Evolutionary conservation across 345 rosid genomes (phyloP).

Genomic region (Eucalyptus marginata): DNA sequence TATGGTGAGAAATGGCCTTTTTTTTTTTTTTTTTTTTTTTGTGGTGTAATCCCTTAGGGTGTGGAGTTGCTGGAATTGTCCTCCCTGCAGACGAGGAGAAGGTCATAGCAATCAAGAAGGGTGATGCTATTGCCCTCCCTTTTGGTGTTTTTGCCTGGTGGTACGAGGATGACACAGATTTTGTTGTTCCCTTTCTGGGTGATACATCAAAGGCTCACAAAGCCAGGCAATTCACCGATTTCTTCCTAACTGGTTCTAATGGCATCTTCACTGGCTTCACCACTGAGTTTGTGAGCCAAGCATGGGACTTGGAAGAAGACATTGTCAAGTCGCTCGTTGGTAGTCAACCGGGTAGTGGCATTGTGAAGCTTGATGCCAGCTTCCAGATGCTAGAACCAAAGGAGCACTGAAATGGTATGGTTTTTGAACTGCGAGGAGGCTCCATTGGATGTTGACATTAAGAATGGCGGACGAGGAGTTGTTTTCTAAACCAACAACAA

Average conservation of each 20-base stretch:
- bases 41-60: slow-evolving; percentile 16
- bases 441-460: slow-evolving; percentile 44
- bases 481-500: slow-evolving; percentile 67
- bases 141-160: slow-evolving; percentile 93
- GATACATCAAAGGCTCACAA: slow-evolving; percentile 69
- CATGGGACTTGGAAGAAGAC: slow-evolving; percentile 54
- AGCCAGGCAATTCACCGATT: slow-evolving; percentile 66
- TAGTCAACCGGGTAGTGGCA: slow-evolving; percentile 20
- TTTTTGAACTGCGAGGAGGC: slow-evolving; percentile 67
- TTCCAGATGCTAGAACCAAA: slow-evolving; percentile 55
- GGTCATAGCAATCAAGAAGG: slow-evolving; percentile 61
- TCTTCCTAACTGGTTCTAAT: slow-evolving; percentile 62
- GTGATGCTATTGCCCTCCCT: slow-evolving; percentile 81
- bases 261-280: slow-evolving; percentile 82
- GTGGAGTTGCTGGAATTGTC: slow-evolving; percentile 75
- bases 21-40: neutral
- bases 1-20: neutral
- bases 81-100: slow-evolving; percentile 84
- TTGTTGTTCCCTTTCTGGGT: slow-evolving; percentile 69
- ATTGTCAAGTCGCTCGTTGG: slow-evolving; percentile 40
- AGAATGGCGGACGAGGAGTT: too few species aligned
- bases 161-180: slow-evolving; percentile 68
- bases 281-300: slow-evolving; percentile 56
- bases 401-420: slow-evolving; percentile 48
- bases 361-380: slow-evolving; percentile 48